A percentile compares a stretch with the other conserved stretches of the same genome.
Conservation (phyloP, 129 eudicot species). For the Glebionis coronaria region DNA sequence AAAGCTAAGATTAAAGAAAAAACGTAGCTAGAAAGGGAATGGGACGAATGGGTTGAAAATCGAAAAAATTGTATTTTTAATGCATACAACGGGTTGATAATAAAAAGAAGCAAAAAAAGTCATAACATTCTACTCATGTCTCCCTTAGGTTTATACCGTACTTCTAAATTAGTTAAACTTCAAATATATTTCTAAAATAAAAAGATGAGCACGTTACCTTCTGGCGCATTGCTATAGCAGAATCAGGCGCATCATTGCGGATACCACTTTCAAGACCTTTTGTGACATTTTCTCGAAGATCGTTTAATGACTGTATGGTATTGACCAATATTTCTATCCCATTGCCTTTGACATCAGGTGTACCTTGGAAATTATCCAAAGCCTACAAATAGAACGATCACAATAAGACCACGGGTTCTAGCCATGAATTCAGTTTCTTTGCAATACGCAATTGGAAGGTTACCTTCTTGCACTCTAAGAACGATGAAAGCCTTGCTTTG, state of each 20-base stretch:
- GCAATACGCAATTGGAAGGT: background rate
- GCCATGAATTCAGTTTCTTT: background rate
- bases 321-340: constrained; percentile 45
- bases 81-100: background rate
- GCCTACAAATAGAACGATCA: constrained; percentile 35
- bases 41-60: no score
- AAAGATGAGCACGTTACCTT: constrained; percentile 44
- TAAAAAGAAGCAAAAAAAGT: background rate
- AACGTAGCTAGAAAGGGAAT: no score
- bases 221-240: constrained; percentile 98
- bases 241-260: constrained; percentile 94
- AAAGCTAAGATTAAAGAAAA: no score
- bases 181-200: background rate
- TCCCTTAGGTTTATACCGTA: background rate
- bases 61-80: background rate
- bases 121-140: background rate
- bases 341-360: constrained; percentile 37
- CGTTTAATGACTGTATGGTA: constrained; percentile 51
- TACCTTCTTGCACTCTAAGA: constrained; percentile 86
- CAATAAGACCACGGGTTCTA: background rate
- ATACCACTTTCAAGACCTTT: constrained; percentile 96
- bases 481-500: constrained; percentile 50
- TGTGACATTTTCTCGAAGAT: constrained; percentile 55
- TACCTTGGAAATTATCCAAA: constrained; percentile 57
- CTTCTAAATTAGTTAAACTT: background rate